Evolutionary conservation across 169 alveolate species (phyloP), one percentile per base, ranked within the genome.

Genomic region (Plasmodium gallinaceum): DNA sequence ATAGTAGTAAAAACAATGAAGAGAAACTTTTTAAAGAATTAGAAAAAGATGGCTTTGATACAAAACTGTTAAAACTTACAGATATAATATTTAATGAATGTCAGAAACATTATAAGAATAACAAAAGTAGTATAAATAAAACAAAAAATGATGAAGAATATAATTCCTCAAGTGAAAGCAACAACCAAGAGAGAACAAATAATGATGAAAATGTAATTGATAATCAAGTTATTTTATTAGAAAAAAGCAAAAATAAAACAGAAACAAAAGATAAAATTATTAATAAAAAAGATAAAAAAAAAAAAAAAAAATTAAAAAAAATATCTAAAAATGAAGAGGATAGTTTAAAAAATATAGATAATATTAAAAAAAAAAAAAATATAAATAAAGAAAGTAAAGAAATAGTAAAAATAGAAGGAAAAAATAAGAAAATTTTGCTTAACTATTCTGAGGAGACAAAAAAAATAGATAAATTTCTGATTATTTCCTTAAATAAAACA

Each of bases 1-100:
- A 57, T 10, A 72, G 70, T 46, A 74, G 45, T 51, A 87, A 78
- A 51, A 51, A 89, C 7, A 51, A 51, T 73, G 93, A 89, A 51
- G 93, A 89, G 39, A 72, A 85, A 72, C 60, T 74, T 83, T 65
- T 24, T 22, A 74, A 75, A 39, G 90, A 83, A 20, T 60, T 90
- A 68, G 90, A 71, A 74, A 64, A 76, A 37, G 91, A 78, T 10
- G 91, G 93, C 6, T 71, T 80, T 64, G 88, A 72, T 66, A 37
- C 88, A 18, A 86, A 51, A 24, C 83, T 87, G 74, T 32, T 74
- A 61, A 69, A 91, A 48, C 68, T 87, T 26, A 75, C 86, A 14
- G 92, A 91, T 24, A 32, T 66, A 32, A 80, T 72, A 46, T 73
- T 70, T 75, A 72, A 43, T 39, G 92, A 74, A 69, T 87, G 51